These are phyloP conservation scores for Manihot esculenta DNA, from an alignment of 441 rosid species.

Conservation along the genomic window DNA sequence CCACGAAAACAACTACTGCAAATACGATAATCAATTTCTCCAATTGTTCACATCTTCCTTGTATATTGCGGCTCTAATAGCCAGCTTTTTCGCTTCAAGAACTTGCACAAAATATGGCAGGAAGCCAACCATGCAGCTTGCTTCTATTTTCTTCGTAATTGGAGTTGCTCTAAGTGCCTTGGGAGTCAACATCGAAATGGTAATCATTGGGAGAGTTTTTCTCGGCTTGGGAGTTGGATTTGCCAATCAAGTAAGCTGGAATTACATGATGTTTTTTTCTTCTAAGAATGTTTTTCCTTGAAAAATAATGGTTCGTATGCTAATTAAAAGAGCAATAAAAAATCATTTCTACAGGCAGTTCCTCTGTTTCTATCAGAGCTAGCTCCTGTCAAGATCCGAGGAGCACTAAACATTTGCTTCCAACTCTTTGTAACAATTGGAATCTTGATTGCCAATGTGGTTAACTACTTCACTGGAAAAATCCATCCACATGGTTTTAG, in stretches of 20 bases:
- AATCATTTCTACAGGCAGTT: slow-evolving; percentile 16
- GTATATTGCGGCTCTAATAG: slow-evolving; percentile 20
- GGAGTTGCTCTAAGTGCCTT: slow-evolving; percentile 21
- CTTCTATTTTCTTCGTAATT: slow-evolving; percentile 21
- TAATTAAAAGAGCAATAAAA: not conserved
- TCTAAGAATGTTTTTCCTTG: not conserved
- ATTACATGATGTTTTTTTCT: not conserved
- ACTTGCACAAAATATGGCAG: slow-evolving; percentile 24
- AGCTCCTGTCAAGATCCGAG: slow-evolving; percentile 17
- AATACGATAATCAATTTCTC: slow-evolving; percentile 15
- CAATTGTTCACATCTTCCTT: slow-evolving; percentile 29
- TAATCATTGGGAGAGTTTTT: slow-evolving; percentile 19
- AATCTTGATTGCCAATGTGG: slow-evolving; percentile 20
- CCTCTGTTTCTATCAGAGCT: slow-evolving; percentile 22
- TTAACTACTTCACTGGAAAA: slow-evolving; percentile 9
- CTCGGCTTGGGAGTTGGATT: slow-evolving; percentile 27
- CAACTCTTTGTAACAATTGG: slow-evolving; percentile 22
- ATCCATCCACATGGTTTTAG: slow-evolving; percentile 21
- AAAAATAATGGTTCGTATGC: not conserved
- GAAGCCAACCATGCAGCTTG: slow-evolving; percentile 35
- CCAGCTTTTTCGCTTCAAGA: slow-evolving; percentile 31
- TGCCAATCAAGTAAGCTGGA: slow-evolving; percentile 21
- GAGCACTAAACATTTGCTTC: slow-evolving; percentile 23
- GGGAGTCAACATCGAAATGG: slow-evolving; percentile 16
- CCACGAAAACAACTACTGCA: slow-evolving; percentile 10